Conservation (phyloP, 1,284 basidiomycete species). For the Microstroma glucosiphilum region DNA sequence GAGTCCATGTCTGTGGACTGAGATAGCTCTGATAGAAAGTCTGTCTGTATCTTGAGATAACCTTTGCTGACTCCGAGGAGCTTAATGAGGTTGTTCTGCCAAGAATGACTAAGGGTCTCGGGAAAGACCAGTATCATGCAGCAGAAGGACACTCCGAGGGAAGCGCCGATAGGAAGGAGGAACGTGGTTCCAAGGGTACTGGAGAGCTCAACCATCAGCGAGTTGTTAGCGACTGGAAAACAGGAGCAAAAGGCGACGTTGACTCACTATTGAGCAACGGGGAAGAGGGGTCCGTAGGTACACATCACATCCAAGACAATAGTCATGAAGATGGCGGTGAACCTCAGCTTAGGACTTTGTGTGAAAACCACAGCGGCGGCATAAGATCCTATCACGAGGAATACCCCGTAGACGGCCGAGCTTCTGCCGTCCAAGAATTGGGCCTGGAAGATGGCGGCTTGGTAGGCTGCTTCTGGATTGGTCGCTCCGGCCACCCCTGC, state of each 20-base stretch:
- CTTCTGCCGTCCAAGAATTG: conserved; percentile 63
- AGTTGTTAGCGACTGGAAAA: no score
- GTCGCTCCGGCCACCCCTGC: conserved; percentile 30
- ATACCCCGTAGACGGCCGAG: conserved; percentile 61
- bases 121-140: conserved; percentile 64
- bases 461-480: conserved; percentile 33
- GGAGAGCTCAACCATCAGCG: no score
- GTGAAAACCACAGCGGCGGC: conserved; percentile 61
- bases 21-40: conserved; percentile 2
- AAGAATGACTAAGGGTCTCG: conserved; percentile 62
- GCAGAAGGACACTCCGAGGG: conserved; percentile 26
- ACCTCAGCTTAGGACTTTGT: conserved; percentile 60
- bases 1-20: background rate
- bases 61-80: conserved; percentile 19
- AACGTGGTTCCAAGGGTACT: conserved; percentile 54
- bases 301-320: conserved; percentile 34
- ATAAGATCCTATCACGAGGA: conserved; percentile 65
- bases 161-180: conserved; percentile 28
- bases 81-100: conserved; percentile 47
- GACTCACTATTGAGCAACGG: conserved; percentile 58
- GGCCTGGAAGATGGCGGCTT: conserved; percentile 60
- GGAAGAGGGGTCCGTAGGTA: conserved; percentile 60
- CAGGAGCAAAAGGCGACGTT: no score
- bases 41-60: conserved; percentile 19
- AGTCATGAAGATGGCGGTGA: conserved; percentile 55